Base-by-base conservation (phyloP, 139 green algal species). In the Chlorella ohadii region DNA sequence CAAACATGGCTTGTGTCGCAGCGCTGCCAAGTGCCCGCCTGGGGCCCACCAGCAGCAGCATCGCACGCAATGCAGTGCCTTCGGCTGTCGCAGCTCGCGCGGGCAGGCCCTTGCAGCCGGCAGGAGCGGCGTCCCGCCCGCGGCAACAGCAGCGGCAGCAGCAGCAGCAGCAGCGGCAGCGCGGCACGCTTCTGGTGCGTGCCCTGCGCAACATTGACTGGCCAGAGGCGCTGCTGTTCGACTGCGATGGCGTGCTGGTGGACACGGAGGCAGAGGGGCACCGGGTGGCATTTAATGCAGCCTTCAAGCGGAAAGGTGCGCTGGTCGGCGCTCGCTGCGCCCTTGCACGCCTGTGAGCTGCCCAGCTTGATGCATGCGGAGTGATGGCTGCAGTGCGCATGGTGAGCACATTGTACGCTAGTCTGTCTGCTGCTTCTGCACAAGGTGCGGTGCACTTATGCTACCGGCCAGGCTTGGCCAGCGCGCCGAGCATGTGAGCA, bases 161-260 rank as follows among this genome's bases (percentile, higher is more conserved):
- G 39, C 55, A 55, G 47, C 47, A 27, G 33, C 51, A 81, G 55
- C 55, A 11, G 11, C 44, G 11, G 51, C 51, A 13, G 11, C 2
- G 51, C 51, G 22, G 56, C 33, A 25, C 36, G 31, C 56, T 16
- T 4, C 55, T 12, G 33, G 57, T 44, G 72, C 74, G 9, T 6
- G 57, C 86, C 5, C 82, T 90, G 41, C 86, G 86, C 28, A 91
- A 91, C 82, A 85, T 91, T 56, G 87, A 90, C 72, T 87, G 78
- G 86, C 82, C 65, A 36, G 23, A 96, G 56, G 95, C 96, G 11
- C 81, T 98, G 22, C 86, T 99, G 36, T 98, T 98, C 56, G 96
- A 99, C 85, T 99, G 96, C 78, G 96, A 99, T 81, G 96, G 96
- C 70, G 95, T 82, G n/a, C 91, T 99, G 5, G 95, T 98, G 7